Evolutionary conservation across 2,329 filamentous ascomycete genomes (phyloP).

Genomic region (Verticillium tricorpus): DNA sequence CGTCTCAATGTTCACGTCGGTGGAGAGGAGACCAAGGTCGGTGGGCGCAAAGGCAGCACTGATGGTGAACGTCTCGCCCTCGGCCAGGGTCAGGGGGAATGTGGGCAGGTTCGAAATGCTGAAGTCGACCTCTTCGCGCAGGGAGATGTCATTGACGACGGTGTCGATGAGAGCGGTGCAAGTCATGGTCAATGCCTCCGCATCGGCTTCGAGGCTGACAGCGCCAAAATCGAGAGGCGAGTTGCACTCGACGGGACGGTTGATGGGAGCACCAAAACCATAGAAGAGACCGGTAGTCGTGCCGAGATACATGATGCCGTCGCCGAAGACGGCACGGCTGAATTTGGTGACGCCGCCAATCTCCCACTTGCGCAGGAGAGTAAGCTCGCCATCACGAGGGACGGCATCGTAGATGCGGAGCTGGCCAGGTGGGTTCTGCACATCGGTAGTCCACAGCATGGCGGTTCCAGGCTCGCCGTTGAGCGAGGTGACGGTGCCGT

Average conservation of each 20-base stretch:
- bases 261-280: constrained; percentile 51
- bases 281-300: constrained; percentile 47
- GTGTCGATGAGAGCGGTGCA: constrained; percentile 44
- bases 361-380: constrained; percentile 44
- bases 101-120: constrained; percentile 28
- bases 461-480: constrained; percentile 49
- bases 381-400: constrained; percentile 40
- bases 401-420: constrained; percentile 49
- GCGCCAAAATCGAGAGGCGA: constrained; percentile 42
- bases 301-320: constrained; percentile 51
- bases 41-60: constrained; percentile 39
- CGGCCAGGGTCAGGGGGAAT: constrained; percentile 22
- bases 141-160: constrained; percentile 31
- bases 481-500: constrained; percentile 52
- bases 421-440: constrained; percentile 39
- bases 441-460: constrained; percentile 52
- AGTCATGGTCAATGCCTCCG: constrained; percentile 28
- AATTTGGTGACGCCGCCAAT: constrained; percentile 52
- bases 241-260: constrained; percentile 49
- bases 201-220: constrained; percentile 27
- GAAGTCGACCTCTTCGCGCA: constrained; percentile 28
- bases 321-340: constrained; percentile 51
- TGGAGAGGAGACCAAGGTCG: constrained; percentile 42
- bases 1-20: constrained; percentile 41
- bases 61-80: constrained; percentile 37